These are phyloP conservation scores for Penicillium corylophilum DNA, from an alignment of 2,329 filamentous ascomycete genomes.

Conservation along the genomic window DNA sequence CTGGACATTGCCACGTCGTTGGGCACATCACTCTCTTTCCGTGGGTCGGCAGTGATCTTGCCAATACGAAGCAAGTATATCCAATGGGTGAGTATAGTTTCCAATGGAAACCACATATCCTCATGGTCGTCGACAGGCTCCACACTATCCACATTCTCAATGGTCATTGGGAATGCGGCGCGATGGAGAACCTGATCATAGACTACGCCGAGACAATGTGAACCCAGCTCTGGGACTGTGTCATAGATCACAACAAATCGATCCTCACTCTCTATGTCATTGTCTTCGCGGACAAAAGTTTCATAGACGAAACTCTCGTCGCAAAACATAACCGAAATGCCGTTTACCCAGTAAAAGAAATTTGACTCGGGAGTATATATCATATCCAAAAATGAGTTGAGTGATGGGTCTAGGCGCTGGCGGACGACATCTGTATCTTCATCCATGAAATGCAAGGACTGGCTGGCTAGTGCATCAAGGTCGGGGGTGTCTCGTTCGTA, in stretches of 20 bases:
- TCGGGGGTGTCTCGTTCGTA: conserved; percentile 7
- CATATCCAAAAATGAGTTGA: conserved; percentile 15
- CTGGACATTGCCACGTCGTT: not conserved
- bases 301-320: not conserved
- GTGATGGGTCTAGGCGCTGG: conserved; percentile 9
- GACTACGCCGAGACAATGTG: conserved; percentile 25
- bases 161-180: conserved; percentile 13
- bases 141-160: conserved; percentile 4
- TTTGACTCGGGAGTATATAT: conserved; percentile 5
- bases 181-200: conserved; percentile 23
- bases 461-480: conserved; percentile 7
- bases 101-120: conserved; percentile 23
- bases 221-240: conserved; percentile 9
- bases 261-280: conserved; percentile 6
- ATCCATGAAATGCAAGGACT: not conserved
- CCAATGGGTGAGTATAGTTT: conserved; percentile 21
- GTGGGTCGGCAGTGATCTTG: conserved; percentile 8
- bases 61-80: conserved; percentile 17
- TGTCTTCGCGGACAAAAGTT: conserved; percentile 1
- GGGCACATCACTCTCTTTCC: not conserved
- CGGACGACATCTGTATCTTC: conserved; percentile 5
- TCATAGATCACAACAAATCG: conserved; percentile 17
- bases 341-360: conserved; percentile 20
- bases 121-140: conserved; percentile 19
- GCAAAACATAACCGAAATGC: conserved; percentile 1